Conservation (phyloP, 108 stramenopile genomes). For the Conticribra weissflogii region DNA sequence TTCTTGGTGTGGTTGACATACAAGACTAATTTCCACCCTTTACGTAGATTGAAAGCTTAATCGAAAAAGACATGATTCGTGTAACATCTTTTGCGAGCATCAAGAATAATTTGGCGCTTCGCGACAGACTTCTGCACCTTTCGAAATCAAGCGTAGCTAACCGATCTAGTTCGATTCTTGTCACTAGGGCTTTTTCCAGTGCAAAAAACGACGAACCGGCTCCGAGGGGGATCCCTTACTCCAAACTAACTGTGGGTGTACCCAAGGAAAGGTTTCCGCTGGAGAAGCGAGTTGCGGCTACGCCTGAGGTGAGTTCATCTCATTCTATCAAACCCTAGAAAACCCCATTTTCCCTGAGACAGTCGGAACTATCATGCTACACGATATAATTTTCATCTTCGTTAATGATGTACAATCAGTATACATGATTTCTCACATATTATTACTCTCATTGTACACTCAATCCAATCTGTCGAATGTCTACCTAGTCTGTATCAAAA, state of each 20-base stretch:
- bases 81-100: too few relatives aligned
- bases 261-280: constrained; percentile 90
- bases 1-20: too few relatives aligned
- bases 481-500: constrained; percentile 62
- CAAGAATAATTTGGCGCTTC: too few relatives aligned
- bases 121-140: background rate
- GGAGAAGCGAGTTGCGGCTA: constrained; percentile 92
- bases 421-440: background rate
- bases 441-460: background rate
- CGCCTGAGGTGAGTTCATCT: constrained; percentile 67
- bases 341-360: background rate
- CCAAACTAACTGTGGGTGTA: constrained; percentile 90
- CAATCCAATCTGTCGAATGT: background rate
- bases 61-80: too few relatives aligned
- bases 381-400: too few relatives aligned
- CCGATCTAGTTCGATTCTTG: background rate
- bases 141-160: too few relatives aligned
- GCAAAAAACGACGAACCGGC: constrained; percentile 30
- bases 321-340: background rate
- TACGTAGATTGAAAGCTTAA: too few relatives aligned
- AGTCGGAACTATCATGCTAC: too few relatives aligned
- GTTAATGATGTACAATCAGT: constrained; percentile 6
- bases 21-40: too few relatives aligned
- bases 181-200: constrained; percentile 5
- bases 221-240: constrained; percentile 73